Evolutionary conservation across 768 basidiomycete genomes (phyloP).

Genomic region (Pleurotus platypus): DNA sequence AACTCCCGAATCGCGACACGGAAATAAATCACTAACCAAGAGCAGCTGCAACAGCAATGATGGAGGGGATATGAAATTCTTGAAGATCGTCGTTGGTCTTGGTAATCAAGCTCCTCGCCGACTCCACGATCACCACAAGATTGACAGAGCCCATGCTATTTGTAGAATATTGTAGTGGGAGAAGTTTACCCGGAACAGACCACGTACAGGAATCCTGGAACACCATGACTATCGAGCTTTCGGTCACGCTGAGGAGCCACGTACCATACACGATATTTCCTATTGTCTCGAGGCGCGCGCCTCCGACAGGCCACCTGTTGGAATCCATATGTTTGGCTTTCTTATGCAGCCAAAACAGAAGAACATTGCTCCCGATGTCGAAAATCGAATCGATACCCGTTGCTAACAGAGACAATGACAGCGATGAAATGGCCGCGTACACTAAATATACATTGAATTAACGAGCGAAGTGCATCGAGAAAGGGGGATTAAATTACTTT

Average conservation of each 20-base stretch:
- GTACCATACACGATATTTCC: slow-evolving; percentile 84
- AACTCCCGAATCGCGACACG: neutral
- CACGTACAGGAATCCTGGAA: slow-evolving; percentile 46
- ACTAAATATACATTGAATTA: slow-evolving; percentile 40
- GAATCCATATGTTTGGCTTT: slow-evolving; percentile 68
- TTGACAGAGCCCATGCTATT: slow-evolving; percentile 88
- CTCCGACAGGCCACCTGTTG: slow-evolving; percentile 91
- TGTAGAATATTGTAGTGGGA: neutral
- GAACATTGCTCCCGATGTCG: slow-evolving; percentile 78
- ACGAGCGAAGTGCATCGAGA: neutral
- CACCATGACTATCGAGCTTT: too few species aligned
- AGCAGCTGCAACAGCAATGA: slow-evolving; percentile 80
- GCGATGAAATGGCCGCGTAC: slow-evolving; percentile 85
- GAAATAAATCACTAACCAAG: slow-evolving; percentile 47
- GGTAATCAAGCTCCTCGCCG: slow-evolving; percentile 65
- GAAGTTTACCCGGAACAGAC: slow-evolving; percentile 3
- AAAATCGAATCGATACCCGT: slow-evolving; percentile 87
- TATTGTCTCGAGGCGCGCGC: slow-evolving; percentile 85
- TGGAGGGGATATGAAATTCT: slow-evolving; percentile 74
- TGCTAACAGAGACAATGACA: slow-evolving; percentile 83
- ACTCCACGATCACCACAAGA: slow-evolving; percentile 87
- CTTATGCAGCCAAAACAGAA: slow-evolving; percentile 77
- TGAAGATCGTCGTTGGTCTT: slow-evolving; percentile 50
- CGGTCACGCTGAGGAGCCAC: neutral
- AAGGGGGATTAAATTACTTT: slow-evolving; percentile 41